These are phyloP conservation scores for Candida quercuum DNA, from an alignment of 805 yeast genomes.

Conservation along the genomic window DNA sequence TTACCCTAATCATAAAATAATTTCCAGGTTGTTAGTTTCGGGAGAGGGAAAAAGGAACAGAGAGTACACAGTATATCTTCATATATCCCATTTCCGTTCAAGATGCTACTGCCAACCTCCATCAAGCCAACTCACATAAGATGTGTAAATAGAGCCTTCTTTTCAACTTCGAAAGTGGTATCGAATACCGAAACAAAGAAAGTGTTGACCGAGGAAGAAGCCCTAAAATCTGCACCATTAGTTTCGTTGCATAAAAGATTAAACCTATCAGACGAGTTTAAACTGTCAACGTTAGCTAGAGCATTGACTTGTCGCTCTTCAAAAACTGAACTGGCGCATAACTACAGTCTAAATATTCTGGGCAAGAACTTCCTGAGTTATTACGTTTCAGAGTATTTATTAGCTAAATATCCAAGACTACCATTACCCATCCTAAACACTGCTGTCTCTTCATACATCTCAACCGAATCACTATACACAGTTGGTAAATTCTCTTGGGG, in stretches of 20 bases:
- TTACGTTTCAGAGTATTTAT: conserved; percentile 67
- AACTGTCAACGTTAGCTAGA: conserved; percentile 69
- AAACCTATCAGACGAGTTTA: conserved; percentile 49
- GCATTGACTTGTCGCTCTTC: conserved; percentile 60
- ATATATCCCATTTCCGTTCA: too few relatives aligned
- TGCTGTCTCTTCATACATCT: conserved; percentile 72
- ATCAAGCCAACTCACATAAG: background rate
- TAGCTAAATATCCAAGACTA: conserved; percentile 80
- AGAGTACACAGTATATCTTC: too few relatives aligned
- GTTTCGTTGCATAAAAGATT: conserved; percentile 77
- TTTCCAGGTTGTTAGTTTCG: too few relatives aligned
- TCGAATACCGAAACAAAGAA: conserved; percentile 1
- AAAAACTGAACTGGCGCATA: conserved; percentile 49
- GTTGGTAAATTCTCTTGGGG: conserved; percentile 80
- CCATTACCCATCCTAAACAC: conserved; percentile 75
- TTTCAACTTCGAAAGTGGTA: background rate
- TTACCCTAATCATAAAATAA: too few relatives aligned
- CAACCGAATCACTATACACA: conserved; percentile 56
- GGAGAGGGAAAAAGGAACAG: too few relatives aligned
- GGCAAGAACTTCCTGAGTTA: conserved; percentile 76
- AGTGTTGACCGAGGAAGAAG: conserved; percentile 43
- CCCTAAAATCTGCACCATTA: conserved; percentile 61
- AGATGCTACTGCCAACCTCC: background rate
- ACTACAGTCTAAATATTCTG: conserved; percentile 72
- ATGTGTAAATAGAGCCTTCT: background rate